Evolutionary conservation across 495 filamentous ascomycete genomes (phyloP).

Genomic region (Lentithecium fluviatile): DNA sequence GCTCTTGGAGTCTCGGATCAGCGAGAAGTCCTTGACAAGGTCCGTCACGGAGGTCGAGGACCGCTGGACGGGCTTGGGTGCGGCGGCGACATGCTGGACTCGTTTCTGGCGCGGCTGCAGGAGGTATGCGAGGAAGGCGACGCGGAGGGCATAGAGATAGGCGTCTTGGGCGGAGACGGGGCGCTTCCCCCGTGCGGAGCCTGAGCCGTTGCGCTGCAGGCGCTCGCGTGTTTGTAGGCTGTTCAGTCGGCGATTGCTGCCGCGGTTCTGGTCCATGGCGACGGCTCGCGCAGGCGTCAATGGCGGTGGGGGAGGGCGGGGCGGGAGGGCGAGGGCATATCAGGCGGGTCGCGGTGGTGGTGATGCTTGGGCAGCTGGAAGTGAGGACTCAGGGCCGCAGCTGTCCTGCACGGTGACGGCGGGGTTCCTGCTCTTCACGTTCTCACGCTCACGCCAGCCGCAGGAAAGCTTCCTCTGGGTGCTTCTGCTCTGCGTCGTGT

Average conservation of each 20-base stretch:
- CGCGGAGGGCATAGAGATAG: conserved; percentile 84
- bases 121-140: conserved; percentile 89
- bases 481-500: conserved; percentile 1
- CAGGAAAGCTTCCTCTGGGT: too few relatives aligned
- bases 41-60: conserved; percentile 70
- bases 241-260: conserved; percentile 44
- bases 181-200: conserved; percentile 46
- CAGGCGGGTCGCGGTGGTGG: not conserved
- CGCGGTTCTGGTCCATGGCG: conserved; percentile 13
- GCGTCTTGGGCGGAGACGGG: conserved; percentile 66
- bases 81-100: conserved; percentile 71
- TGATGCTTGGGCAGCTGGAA: not conserved
- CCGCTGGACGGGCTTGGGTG: conserved; percentile 57
- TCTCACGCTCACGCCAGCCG: not conserved
- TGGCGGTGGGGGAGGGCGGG: not conserved
- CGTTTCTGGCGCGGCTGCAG: conserved; percentile 86
- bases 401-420: conserved; percentile 11
- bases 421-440: conserved; percentile 12
- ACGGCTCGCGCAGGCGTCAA: conserved; percentile 29
- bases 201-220: conserved; percentile 53
- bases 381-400: not conserved
- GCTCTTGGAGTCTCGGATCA: conserved; percentile 71
- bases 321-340: conserved; percentile 20
- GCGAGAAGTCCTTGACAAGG: conserved; percentile 71
- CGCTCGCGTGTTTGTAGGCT: conserved; percentile 56